A percentile compares a stretch with the other conserved stretches of the same genome.
Evolutionary conservation across 2,329 filamentous ascomycete genomes (phyloP).

Genomic region (Lecanoromycetidae sp.): DNA sequence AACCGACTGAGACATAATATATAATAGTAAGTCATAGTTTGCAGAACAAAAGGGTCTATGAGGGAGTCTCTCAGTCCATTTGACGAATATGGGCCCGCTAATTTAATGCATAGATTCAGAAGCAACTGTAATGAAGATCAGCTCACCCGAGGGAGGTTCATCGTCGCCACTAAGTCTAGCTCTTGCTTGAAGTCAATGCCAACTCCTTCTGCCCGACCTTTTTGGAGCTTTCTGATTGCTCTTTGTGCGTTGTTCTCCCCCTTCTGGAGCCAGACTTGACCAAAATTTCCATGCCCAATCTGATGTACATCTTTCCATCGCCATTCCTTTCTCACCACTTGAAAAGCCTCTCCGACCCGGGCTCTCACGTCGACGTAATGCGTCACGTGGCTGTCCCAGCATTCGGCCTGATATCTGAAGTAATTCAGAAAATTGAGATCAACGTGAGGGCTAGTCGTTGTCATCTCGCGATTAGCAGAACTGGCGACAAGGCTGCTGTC

Average conservation of each 20-base stretch:
- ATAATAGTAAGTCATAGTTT: too few species aligned
- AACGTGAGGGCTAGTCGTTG: too few species aligned
- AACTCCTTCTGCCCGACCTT: not conserved
- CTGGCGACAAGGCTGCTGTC: too few species aligned
- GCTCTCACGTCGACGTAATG: not conserved
- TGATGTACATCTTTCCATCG: constrained; percentile 1
- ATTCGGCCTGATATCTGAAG: constrained; percentile 7
- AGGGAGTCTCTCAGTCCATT: not conserved
- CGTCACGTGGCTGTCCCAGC: not conserved
- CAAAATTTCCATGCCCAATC: constrained; percentile 7
- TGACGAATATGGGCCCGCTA: too few species aligned
- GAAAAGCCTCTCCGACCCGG: not conserved
- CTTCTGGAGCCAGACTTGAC: constrained; percentile 9
- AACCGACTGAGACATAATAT: too few species aligned
- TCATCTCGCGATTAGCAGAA: too few species aligned
- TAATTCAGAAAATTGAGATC: constrained; percentile 5
- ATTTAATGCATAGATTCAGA: too few species aligned
- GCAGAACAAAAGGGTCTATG: too few species aligned
- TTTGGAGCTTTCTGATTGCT: constrained; percentile 5
- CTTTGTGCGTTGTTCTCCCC: not conserved
- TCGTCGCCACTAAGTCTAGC: constrained; percentile 5
- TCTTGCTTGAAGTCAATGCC: constrained; percentile 8
- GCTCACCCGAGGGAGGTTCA: not conserved
- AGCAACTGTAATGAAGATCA: not conserved
- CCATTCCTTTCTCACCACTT: not conserved